Conservation (phyloP, 345 rosid species). For the Triadica sebifera region DNA sequence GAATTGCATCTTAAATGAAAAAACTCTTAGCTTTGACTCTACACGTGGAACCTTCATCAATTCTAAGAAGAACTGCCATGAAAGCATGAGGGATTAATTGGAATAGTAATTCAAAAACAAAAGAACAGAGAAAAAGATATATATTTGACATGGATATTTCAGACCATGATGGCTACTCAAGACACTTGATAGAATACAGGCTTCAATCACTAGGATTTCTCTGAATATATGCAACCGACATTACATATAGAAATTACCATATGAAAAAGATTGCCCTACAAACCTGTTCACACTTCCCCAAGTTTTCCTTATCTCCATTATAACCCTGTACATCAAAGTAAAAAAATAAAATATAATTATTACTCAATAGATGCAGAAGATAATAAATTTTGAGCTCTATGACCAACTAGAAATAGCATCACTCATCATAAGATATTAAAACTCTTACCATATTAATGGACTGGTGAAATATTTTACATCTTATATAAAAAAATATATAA, state of each 20-base stretch:
- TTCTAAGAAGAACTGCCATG: slow-evolving; percentile 68
- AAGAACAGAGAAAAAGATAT: background rate
- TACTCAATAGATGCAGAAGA: background rate
- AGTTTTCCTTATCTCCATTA: slow-evolving; percentile 55
- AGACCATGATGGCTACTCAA: background rate
- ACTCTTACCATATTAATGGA: background rate
- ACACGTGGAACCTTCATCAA: slow-evolving; percentile 77
- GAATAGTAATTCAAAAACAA: slow-evolving; percentile 1
- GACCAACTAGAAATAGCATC: background rate
- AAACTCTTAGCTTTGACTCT: slow-evolving; percentile 76
- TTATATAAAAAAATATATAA: background rate
- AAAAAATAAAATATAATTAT: background rate
- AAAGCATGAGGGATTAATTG: slow-evolving; percentile 4
- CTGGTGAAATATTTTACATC: slow-evolving; percentile 5
- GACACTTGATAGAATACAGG: background rate
- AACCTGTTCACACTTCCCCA: slow-evolving; percentile 88
- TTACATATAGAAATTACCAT: background rate
- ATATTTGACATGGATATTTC: background rate
- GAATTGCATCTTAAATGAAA: slow-evolving; percentile 71
- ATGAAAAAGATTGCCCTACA: slow-evolving; percentile 19
- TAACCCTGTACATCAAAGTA: slow-evolving; percentile 41
- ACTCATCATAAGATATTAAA: background rate
- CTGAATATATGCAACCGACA: background rate
- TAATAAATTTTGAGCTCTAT: background rate
- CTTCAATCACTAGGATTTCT: background rate